A percentile compares a stretch with the other conserved stretches of the same genome.
Evolutionary conservation across 2,329 filamentous ascomycete species (phyloP).

Genomic region (Neonectria sp.): DNA sequence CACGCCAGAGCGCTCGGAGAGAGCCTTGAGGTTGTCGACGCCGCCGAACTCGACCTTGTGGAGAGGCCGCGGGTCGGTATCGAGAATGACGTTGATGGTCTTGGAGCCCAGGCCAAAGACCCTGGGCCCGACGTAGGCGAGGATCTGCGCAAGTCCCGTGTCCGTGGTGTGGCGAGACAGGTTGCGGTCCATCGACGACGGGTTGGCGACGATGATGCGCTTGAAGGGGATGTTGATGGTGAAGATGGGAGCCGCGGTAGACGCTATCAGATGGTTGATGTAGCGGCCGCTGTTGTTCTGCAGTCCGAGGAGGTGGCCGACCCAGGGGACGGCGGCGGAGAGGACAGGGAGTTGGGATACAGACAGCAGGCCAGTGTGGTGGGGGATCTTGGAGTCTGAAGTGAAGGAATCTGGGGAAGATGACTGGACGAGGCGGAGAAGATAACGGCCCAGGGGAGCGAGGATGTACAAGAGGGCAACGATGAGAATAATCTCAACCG

Average conservation of each 20-base stretch:
- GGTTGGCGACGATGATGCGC: slow-evolving; percentile 47
- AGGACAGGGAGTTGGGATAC: slow-evolving; percentile 42
- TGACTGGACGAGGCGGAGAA: slow-evolving; percentile 16
- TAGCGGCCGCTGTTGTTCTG: slow-evolving; percentile 46
- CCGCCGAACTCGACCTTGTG: slow-evolving; percentile 49
- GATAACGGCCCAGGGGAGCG: slow-evolving; percentile 14
- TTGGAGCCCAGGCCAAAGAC: slow-evolving; percentile 45
- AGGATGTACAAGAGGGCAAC: slow-evolving; percentile 26
- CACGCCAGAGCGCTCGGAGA: slow-evolving; percentile 42
- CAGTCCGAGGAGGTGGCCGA: slow-evolving; percentile 47
- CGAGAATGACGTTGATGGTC: slow-evolving; percentile 44
- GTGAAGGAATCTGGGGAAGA: slow-evolving; percentile 17
- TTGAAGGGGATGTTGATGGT: slow-evolving; percentile 50
- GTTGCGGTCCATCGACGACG: slow-evolving; percentile 47
- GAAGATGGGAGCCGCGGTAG: slow-evolving; percentile 43
- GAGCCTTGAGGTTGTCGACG: slow-evolving; percentile 38
- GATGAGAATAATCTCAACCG: slow-evolving; percentile 31
- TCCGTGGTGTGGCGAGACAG: slow-evolving; percentile 48
- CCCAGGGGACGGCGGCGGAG: slow-evolving; percentile 40
- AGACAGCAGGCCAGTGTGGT: slow-evolving; percentile 23
- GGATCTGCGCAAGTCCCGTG: slow-evolving; percentile 50
- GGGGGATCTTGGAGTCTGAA: slow-evolving; percentile 25
- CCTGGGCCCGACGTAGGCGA: slow-evolving; percentile 48
- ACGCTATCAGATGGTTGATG: slow-evolving; percentile 45
- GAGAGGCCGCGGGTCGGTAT: slow-evolving; percentile 46